phyloP scores from a whole-genome alignment of 768 basidiomycete species.

The Polyporus arcularius region DNA sequence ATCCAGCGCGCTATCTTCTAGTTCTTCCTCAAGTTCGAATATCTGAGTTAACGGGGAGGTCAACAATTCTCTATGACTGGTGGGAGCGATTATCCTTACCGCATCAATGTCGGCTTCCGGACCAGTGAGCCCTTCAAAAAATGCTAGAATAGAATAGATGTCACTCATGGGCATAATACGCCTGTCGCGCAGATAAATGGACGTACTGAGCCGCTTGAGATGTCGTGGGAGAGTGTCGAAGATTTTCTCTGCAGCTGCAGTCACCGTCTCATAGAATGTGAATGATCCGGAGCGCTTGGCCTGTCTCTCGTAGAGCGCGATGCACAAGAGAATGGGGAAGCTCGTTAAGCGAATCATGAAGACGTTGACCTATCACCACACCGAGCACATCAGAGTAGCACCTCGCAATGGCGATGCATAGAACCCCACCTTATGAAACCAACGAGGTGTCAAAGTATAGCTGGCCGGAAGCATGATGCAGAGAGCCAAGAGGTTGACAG shows the following conservation, averaged over 20 bases:
- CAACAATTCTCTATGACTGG: no score
- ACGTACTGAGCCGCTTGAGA: slow-evolving; percentile 72
- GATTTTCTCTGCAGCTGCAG: slow-evolving; percentile 64
- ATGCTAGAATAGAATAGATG: slow-evolving; percentile 45
- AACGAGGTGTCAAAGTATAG: slow-evolving; percentile 86
- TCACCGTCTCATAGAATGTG: slow-evolving; percentile 73
- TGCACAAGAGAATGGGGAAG: slow-evolving; percentile 78
- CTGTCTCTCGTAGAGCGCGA: slow-evolving; percentile 87
- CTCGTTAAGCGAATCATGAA: slow-evolving; percentile 85
- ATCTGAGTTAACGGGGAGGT: slow-evolving; percentile 43
- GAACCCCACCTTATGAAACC: slow-evolving; percentile 89
- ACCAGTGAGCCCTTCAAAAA: slow-evolving; percentile 81
- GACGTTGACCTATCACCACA: slow-evolving; percentile 68
- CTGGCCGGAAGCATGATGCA: slow-evolving; percentile 85
- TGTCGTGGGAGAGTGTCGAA: slow-evolving; percentile 77
- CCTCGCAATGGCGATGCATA: slow-evolving; percentile 22
- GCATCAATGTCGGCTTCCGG: slow-evolving; percentile 72
- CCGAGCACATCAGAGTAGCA: slow-evolving; percentile 1
- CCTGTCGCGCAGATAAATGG: background rate
- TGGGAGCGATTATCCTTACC: slow-evolving; percentile 39
- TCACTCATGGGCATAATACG: background rate
- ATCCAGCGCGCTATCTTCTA: slow-evolving; percentile 56
- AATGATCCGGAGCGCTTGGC: slow-evolving; percentile 65
- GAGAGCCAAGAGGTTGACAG: slow-evolving; percentile 86
- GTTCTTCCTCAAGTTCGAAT: slow-evolving; percentile 75